Evolutionary conservation across 495 filamentous ascomycete genomes (phyloP).

Genomic region (Apiosordaria backusii): DNA sequence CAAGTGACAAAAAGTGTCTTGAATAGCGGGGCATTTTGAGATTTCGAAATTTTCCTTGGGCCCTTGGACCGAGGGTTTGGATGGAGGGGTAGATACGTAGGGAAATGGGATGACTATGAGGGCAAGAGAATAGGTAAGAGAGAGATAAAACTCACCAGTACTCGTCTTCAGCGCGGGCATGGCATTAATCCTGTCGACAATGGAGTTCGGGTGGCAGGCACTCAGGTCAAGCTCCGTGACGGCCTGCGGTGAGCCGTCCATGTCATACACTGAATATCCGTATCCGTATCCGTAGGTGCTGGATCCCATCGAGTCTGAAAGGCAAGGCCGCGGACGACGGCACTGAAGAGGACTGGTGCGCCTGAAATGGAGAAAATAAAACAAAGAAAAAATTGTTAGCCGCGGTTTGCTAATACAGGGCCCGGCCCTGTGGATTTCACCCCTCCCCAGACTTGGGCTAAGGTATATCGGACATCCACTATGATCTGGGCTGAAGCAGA

Average conservation of each 20-base stretch:
- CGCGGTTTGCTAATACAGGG: constrained; percentile 7
- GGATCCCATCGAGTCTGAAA: neutral
- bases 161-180: constrained; percentile 50
- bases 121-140: constrained; percentile 7
- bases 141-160: constrained; percentile 40
- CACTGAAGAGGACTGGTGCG: neutral
- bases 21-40: neutral
- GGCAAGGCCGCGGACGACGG: neutral
- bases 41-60: neutral
- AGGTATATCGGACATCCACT: constrained; percentile 7
- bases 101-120: no score
- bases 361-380: neutral
- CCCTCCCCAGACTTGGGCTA: neutral
- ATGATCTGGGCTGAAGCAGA: constrained; percentile 1
- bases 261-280: constrained; percentile 18
- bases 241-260: constrained; percentile 31
- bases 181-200: constrained; percentile 46
- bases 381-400: constrained; percentile 5
- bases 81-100: neutral
- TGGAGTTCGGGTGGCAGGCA: constrained; percentile 38
- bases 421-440: constrained; percentile 9
- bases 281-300: neutral
- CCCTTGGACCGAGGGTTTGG: neutral
- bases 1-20: neutral
- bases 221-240: constrained; percentile 47